These are phyloP conservation scores for Escallonia rubra DNA, from an alignment of 129 eudicot species.

Conservation along the genomic window DNA sequence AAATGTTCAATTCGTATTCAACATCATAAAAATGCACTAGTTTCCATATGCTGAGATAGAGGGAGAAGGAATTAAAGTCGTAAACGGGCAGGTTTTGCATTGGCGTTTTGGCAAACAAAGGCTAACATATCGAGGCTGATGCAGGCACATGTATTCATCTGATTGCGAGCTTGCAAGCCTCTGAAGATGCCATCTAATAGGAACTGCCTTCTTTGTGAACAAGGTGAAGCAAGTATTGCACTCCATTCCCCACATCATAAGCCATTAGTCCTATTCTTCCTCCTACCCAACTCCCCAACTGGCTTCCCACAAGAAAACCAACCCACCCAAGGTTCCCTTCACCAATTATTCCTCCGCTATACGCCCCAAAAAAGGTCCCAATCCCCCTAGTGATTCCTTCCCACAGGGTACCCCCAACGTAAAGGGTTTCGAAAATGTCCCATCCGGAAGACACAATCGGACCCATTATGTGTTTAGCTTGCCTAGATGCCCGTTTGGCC, in stretches of 20 bases:
- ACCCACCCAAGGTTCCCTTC: constrained; percentile 36
- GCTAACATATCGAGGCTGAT: too few relatives aligned
- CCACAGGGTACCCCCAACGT: constrained; percentile 26
- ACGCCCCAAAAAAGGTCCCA: constrained; percentile 38
- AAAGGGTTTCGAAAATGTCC: constrained; percentile 37
- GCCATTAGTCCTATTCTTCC: constrained; percentile 32
- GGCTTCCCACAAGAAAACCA: constrained; percentile 43
- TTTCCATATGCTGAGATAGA: too few relatives aligned
- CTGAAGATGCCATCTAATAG: neutral
- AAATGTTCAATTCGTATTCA: too few relatives aligned
- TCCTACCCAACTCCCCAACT: constrained; percentile 42
- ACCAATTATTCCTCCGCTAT: constrained; percentile 31
- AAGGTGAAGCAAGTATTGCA: constrained; percentile 11
- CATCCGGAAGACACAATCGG: constrained; percentile 27
- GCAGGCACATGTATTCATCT: too few relatives aligned
- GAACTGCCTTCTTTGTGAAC: neutral
- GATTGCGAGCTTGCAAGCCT: too few relatives aligned
- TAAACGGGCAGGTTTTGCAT: too few relatives aligned
- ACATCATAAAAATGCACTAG: too few relatives aligned
- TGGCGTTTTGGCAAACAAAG: too few relatives aligned
- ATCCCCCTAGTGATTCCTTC: constrained; percentile 26
- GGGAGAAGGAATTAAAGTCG: too few relatives aligned
- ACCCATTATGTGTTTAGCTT: constrained; percentile 24
- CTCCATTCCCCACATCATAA: constrained; percentile 31
- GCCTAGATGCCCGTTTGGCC: constrained; percentile 21